phyloP scores from a whole-genome alignment of 2,329 filamentous ascomycete species.

The Colletotrichum navitas region DNA sequence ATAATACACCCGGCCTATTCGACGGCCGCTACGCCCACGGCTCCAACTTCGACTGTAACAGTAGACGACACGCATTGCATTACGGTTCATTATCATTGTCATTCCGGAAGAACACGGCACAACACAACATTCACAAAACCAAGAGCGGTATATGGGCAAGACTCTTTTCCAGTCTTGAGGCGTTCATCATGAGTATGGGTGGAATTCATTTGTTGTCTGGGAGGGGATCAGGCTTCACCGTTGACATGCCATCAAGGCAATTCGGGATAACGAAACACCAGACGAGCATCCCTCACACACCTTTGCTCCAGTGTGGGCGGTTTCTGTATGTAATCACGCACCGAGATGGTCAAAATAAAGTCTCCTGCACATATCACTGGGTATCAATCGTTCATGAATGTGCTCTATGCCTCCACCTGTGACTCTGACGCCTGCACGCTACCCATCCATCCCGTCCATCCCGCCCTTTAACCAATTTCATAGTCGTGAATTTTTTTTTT shows the following conservation, averaged over 20 bases:
- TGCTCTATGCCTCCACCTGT: constrained; percentile 38
- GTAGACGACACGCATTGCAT: constrained; percentile 35
- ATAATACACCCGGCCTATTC: background rate
- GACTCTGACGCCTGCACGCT: constrained; percentile 34
- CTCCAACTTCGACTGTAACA: constrained; percentile 29
- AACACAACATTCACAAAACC: constrained; percentile 9
- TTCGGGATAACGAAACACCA: constrained; percentile 9
- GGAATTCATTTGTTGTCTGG: constrained; percentile 10
- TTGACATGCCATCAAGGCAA: background rate
- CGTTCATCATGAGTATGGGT: constrained; percentile 24
- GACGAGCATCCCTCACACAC: background rate
- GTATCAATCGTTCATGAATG: constrained; percentile 43
- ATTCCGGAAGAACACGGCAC: constrained; percentile 37
- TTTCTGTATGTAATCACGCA: constrained; percentile 31
- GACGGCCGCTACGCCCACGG: background rate
- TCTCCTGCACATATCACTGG: constrained; percentile 36
- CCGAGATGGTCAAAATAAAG: constrained; percentile 32
- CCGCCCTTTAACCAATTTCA: constrained; percentile 30
- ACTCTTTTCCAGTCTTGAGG: constrained; percentile 15
- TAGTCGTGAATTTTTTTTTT: constrained; percentile 18
- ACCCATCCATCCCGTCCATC: constrained; percentile 26
- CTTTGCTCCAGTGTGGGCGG: constrained; percentile 10
- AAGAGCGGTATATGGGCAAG: constrained; percentile 31
- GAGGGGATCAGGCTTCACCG: constrained; percentile 1
- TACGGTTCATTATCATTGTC: constrained; percentile 26